Conservation (phyloP, 495 filamentous ascomycete genomes). For the Penicillium goetzii region DNA sequence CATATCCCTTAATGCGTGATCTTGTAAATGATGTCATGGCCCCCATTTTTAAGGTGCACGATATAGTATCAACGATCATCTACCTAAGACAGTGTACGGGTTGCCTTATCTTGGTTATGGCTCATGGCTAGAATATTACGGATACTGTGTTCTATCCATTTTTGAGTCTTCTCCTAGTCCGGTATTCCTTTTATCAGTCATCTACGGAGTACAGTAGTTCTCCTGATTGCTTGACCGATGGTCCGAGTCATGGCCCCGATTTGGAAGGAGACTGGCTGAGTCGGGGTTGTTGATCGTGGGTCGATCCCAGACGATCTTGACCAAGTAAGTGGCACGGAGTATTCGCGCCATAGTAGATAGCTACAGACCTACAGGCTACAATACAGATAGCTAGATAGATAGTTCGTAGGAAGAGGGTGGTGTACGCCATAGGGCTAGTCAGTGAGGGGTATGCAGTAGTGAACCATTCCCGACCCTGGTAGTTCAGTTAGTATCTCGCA, state of each 20-base stretch:
- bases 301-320: background rate
- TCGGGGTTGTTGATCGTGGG: background rate
- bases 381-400: background rate
- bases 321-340: no score
- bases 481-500: background rate
- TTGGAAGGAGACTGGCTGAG: slow-evolving; percentile 2
- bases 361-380: background rate
- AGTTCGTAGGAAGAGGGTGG: background rate
- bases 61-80: background rate
- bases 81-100: background rate
- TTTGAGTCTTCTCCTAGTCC: background rate
- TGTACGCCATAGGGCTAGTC: background rate
- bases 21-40: background rate
- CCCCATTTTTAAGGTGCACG: background rate
- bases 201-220: background rate
- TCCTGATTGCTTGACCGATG: background rate
- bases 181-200: background rate
- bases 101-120: background rate
- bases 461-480: background rate
- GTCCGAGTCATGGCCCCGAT: background rate
- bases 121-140: background rate
- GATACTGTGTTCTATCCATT: background rate
- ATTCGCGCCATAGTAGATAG: background rate
- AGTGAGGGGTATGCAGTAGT: slow-evolving; percentile 1
- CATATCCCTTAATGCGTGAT: background rate